Base-by-base conservation (phyloP, 495 filamentous ascomycete genomes). In the Xylaria palmicola region DNA sequence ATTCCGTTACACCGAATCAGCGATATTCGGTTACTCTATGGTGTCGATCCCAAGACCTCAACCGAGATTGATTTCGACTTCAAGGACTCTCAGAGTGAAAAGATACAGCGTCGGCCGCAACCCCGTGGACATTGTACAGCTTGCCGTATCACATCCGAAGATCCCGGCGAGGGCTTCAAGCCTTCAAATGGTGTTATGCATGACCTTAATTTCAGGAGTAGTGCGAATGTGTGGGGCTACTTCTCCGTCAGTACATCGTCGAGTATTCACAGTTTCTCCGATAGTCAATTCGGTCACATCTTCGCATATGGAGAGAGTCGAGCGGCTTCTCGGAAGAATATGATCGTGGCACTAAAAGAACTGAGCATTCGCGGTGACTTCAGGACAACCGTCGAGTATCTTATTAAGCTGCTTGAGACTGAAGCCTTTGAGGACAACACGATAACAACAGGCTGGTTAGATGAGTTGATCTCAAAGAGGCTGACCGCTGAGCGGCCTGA, bases 281-380 rank as follows among this genome's bases (percentile, higher is more conserved):
- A 99, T 83, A 93, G 90, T 70, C 94, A 99, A 75, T 99, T 99
- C 69, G 94, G 94, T 75, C 94, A 99, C 76, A 98, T 99, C 68
- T 99, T 99, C 75, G 94, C 94, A 62, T 99, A 97, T 68, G 94
- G 94, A 64, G 94, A 99, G 82, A 98, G 93, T 75, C 87, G 94
- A 68, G 86, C 90, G 22, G 93, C 94, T 29, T 99, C 94, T 26
- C 83, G 94, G 60, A 99, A 99, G 75, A 96, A 99, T 82, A 99
- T 99, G 94, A 92, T 99, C 67, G 91, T 99, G 49, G 94, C 94
- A 6, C 77, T 99, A 68, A 99, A 99, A 81, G 94, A 99, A 78
- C 77, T 99, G 69, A 98, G 93, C 78, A 99, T 99, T 80, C 95
- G 94, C 77, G 94, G 94, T 81, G 94, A 99, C 74, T 99, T 99